Conservation (phyloP, 129 eudicot species). For the Pittosporum tobira region DNA sequence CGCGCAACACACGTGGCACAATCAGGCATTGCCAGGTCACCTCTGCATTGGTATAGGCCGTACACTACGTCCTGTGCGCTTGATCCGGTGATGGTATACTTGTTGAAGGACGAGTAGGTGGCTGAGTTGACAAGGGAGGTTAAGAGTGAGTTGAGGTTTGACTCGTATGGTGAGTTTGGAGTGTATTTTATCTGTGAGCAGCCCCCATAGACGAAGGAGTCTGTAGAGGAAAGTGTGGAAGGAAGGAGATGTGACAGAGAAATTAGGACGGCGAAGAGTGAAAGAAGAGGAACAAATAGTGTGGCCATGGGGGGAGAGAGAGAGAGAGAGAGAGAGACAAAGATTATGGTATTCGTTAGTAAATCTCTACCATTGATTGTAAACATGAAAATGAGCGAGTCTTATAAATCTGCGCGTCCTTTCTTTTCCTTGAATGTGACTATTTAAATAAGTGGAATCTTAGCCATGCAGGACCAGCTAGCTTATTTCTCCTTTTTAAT, state of each 20-base stretch:
- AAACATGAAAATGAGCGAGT: too few species aligned
- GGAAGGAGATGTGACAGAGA: constrained; percentile 22
- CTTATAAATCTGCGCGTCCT: too few species aligned
- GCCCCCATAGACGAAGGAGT: constrained; percentile 79
- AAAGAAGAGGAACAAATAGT: too few species aligned
- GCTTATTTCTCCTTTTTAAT: too few species aligned
- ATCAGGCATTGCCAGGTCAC: constrained; percentile 84
- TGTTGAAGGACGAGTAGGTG: constrained; percentile 90
- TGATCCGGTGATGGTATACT: constrained; percentile 66
- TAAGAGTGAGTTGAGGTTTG: constrained; percentile 86
- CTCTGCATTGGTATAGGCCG: constrained; percentile 89
- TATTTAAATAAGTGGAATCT: too few species aligned
- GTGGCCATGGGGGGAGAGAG: constrained; percentile 22
- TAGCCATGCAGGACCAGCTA: too few species aligned
- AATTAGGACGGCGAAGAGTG: constrained; percentile 12
- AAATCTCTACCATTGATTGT: too few species aligned
- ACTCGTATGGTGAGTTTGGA: constrained; percentile 56
- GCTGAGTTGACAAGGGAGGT: constrained; percentile 95
- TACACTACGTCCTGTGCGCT: constrained; percentile 50
- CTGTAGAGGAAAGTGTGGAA: constrained; percentile 32
- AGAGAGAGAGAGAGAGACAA: too few species aligned
- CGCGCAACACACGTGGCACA: constrained; percentile 84
- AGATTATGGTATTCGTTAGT: too few species aligned
- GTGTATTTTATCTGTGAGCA: constrained; percentile 72
- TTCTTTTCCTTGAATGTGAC: too few species aligned